Conservation (phyloP, 768 basidiomycete genomes). For the Leccinellum albellum region DNA sequence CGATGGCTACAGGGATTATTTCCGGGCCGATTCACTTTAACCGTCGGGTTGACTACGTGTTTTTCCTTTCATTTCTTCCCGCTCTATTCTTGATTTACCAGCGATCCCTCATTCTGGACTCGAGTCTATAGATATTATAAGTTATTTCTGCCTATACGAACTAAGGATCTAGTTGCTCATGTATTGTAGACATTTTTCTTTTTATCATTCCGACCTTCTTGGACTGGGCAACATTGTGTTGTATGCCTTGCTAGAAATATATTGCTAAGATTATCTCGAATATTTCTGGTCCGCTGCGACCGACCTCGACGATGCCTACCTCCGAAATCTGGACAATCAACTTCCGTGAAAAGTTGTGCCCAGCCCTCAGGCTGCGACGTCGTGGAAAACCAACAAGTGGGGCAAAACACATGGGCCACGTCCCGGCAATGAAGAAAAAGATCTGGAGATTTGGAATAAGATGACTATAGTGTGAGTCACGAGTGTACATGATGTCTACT, state of each 20-base stretch:
- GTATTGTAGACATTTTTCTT: background rate
- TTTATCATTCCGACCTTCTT: background rate
- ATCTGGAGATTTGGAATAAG: background rate
- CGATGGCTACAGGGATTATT: slow-evolving; percentile 14
- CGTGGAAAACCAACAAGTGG: slow-evolving; percentile 13
- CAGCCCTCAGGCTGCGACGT: slow-evolving; percentile 30
- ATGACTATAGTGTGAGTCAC: background rate
- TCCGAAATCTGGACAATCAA: slow-evolving; percentile 35
- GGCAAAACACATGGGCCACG: no score
- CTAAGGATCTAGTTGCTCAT: background rate
- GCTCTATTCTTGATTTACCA: no score
- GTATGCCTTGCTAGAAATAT: background rate
- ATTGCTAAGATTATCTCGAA: background rate
- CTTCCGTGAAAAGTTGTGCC: slow-evolving; percentile 31
- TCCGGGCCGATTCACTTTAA: slow-evolving; percentile 2
- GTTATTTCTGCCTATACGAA: background rate
- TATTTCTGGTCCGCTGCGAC: background rate
- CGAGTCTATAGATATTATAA: background rate
- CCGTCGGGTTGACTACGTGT: background rate
- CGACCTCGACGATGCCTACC: slow-evolving; percentile 28
- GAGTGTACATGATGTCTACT: background rate
- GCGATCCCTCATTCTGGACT: background rate
- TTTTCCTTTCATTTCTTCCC: background rate
- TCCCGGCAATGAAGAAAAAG: background rate
- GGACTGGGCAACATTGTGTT: background rate